Conservation (phyloP, 208 protist genomes). For the Strigomonas galati region DNA sequence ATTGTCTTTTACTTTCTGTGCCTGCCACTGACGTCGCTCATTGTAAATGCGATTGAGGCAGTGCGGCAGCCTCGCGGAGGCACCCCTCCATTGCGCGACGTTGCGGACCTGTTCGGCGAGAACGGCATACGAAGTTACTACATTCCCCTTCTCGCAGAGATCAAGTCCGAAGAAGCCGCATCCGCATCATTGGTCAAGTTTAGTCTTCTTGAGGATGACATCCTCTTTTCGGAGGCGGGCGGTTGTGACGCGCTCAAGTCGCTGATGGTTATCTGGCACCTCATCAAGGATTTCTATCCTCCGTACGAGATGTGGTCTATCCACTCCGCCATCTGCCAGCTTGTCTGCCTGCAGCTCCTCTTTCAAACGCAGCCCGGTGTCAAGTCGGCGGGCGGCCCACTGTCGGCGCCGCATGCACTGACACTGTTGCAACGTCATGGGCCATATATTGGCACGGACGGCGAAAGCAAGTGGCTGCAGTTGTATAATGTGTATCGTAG, state of each 20-base stretch:
- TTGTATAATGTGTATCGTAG: conserved; percentile 30
- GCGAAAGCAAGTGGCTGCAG: conserved; percentile 38
- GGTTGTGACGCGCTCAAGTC: conserved; percentile 53
- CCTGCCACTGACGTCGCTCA: conserved; percentile 30
- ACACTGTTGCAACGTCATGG: conserved; percentile 58
- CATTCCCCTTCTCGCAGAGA: conserved; percentile 12
- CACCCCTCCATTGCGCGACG: conserved; percentile 2
- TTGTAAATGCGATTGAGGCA: not conserved
- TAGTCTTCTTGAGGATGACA: not conserved
- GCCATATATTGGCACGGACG: conserved; percentile 40
- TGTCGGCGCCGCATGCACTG: conserved; percentile 24
- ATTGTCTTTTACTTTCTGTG: conserved; percentile 66
- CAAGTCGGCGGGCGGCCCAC: not conserved
- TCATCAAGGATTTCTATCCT: conserved; percentile 76
- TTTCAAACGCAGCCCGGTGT: conserved; percentile 13
- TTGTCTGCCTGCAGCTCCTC: conserved; percentile 50
- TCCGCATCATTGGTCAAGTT: not conserved
- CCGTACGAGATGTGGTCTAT: conserved; percentile 76
- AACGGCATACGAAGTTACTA: conserved; percentile 17
- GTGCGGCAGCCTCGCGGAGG: not conserved
- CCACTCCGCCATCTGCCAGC: conserved; percentile 60
- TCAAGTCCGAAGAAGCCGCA: not conserved
- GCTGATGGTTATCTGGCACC: conserved; percentile 43
- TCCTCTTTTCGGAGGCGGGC: conserved; percentile 2
- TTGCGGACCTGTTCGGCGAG: conserved; percentile 13